These are phyloP conservation scores for Hortaea werneckii DNA, from an alignment of 2,329 filamentous ascomycete species.

Conservation along the genomic window DNA sequence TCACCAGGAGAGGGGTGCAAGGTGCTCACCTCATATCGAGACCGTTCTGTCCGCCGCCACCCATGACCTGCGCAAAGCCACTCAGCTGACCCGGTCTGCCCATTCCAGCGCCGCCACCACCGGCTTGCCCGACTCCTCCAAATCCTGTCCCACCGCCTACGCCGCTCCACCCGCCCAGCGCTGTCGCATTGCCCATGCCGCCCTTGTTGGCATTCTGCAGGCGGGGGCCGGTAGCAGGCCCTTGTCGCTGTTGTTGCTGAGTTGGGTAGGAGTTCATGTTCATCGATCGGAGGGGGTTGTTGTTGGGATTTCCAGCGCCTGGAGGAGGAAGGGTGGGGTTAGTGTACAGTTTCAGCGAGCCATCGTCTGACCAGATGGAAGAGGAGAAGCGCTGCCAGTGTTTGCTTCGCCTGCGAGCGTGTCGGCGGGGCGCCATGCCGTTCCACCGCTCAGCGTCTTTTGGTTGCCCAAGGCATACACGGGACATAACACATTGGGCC, in stretches of 20 bases:
- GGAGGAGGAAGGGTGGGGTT: neutral
- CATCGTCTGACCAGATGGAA: neutral
- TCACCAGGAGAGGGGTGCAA: neutral
- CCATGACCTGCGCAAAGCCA: conserved; percentile 27
- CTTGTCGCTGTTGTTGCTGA: conserved; percentile 14
- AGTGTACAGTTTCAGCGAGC: neutral
- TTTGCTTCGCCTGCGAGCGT: neutral
- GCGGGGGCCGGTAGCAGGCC: conserved; percentile 7
- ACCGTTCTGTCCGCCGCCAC: conserved; percentile 22
- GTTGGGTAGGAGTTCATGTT: conserved; percentile 41
- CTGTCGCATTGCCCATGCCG: conserved; percentile 35
- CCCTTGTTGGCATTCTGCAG: conserved; percentile 25
- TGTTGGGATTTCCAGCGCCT: neutral
- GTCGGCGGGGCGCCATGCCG: neutral
- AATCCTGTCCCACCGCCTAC: conserved; percentile 5
- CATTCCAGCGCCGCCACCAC: conserved; percentile 6
- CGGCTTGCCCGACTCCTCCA: conserved; percentile 13
- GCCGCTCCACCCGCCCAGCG: conserved; percentile 6
- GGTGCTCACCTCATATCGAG: conserved; percentile 26
- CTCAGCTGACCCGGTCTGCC: conserved; percentile 19
- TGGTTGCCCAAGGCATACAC: too few species aligned
- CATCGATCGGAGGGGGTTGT: conserved; percentile 43
- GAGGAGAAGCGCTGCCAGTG: neutral
- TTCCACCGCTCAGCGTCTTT: too few species aligned
- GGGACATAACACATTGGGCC: too few species aligned